Percentiles rank a stretch among this genome's conserved stretches.
Conservation (phyloP, 2,329 filamentous ascomycete species). For the Cladophialophora immunda region DNA sequence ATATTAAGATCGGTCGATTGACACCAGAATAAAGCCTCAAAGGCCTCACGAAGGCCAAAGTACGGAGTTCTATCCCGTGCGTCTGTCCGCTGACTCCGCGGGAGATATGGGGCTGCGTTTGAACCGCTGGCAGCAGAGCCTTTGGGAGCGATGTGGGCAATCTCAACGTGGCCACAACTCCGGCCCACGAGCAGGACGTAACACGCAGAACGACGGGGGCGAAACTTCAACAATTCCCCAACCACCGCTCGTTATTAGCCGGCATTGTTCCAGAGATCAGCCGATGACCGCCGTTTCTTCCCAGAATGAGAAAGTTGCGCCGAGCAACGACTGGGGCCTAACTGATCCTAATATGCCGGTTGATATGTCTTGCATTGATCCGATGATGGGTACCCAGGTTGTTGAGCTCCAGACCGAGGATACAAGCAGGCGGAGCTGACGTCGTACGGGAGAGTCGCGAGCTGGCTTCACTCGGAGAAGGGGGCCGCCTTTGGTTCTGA, state of each 20-base stretch:
- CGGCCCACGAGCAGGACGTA: too few relatives aligned
- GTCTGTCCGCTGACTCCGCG: not conserved
- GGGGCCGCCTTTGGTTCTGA: not conserved
- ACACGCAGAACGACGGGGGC: not conserved
- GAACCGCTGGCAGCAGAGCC: not conserved
- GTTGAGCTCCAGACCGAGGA: not conserved
- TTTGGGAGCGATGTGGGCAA: not conserved
- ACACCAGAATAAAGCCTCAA: not conserved
- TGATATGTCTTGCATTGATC: not conserved
- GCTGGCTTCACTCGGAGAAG: not conserved
- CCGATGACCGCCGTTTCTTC: not conserved
- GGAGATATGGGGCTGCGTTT: not conserved
- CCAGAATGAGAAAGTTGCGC: not conserved
- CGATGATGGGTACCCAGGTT: not conserved
- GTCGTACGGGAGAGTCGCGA: not conserved
- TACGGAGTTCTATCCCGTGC: not conserved
- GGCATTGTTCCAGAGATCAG: slow-evolving; percentile 9
- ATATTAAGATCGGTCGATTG: not conserved
- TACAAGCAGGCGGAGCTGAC: not conserved
- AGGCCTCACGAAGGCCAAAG: not conserved
- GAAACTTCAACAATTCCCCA: not conserved
- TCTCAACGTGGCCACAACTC: too few relatives aligned
- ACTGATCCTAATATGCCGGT: not conserved
- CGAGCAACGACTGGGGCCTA: not conserved
- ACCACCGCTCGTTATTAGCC: not conserved